These are phyloP conservation scores for Globisporangium ultimum DNA, from an alignment of 352 stramenopile species.

Conservation along the genomic window DNA sequence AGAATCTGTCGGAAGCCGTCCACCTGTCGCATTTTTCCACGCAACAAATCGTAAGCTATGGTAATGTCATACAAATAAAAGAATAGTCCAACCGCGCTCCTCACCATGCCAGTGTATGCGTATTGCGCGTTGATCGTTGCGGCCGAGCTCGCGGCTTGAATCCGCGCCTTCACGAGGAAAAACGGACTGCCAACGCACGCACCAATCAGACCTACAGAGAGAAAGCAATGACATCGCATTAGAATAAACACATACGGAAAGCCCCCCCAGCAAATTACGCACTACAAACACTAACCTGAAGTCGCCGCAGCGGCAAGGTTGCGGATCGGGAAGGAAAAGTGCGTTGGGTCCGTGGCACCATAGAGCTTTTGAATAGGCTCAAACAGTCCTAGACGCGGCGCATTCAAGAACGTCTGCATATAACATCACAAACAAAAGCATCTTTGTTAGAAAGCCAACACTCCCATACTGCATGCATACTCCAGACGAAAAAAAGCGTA, in stretches of 20 bases:
- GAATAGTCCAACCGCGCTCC: not conserved
- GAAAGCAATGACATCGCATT: not conserved
- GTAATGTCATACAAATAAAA: not conserved
- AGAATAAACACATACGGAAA: too few relatives aligned
- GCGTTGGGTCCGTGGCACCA: conserved; percentile 72
- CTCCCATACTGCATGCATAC: not conserved
- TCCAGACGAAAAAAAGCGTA: conserved; percentile 3
- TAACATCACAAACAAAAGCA: not conserved
- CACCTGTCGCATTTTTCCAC: conserved; percentile 29
- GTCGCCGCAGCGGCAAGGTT: conserved; percentile 75
- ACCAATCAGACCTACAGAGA: conserved; percentile 52
- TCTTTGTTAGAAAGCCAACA: not conserved
- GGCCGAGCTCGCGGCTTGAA: conserved; percentile 73
- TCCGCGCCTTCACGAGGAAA: conserved; percentile 82
- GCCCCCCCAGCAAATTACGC: not conserved
- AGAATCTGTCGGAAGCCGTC: conserved; percentile 81
- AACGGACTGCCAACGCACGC: conserved; percentile 79
- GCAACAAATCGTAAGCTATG: conserved; percentile 2
- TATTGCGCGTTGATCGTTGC: conserved; percentile 83
- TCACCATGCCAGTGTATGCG: conserved; percentile 80
- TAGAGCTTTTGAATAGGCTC: conserved; percentile 78
- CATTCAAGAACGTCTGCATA: conserved; percentile 75
- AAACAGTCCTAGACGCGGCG: conserved; percentile 69
- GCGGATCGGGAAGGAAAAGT: conserved; percentile 66
- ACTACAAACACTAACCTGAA: conserved; percentile 30